Evolutionary conservation across 2,329 filamentous ascomycete genomes (phyloP).

Genomic region (Calonectria multiphialidica): DNA sequence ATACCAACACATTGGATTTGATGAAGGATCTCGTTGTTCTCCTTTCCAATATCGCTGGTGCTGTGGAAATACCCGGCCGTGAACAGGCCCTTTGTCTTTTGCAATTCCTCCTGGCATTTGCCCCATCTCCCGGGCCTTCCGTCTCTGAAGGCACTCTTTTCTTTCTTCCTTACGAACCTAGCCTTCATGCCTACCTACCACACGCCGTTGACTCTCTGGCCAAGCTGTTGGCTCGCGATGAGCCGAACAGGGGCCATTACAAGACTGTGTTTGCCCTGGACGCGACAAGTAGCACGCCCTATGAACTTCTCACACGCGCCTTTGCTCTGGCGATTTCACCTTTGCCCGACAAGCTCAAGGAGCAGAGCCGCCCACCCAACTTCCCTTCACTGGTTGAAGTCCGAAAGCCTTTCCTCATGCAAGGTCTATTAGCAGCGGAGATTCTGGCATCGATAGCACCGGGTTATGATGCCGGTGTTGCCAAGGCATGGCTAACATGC

Average conservation of each 20-base stretch:
- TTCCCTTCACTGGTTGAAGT: slow-evolving; percentile 79
- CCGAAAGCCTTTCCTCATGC: slow-evolving; percentile 90
- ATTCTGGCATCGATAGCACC: slow-evolving; percentile 84
- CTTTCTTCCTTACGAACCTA: slow-evolving; percentile 85
- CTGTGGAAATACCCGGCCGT: slow-evolving; percentile 83
- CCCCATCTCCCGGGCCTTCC: slow-evolving; percentile 80
- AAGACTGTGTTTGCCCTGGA: slow-evolving; percentile 85
- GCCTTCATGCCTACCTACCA: slow-evolving; percentile 87
- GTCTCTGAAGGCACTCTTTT: slow-evolving; percentile 69
- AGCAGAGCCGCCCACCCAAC: slow-evolving; percentile 68
- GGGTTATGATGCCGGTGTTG: slow-evolving; percentile 77
- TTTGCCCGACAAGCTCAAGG: slow-evolving; percentile 74
- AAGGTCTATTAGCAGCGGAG: slow-evolving; percentile 90
- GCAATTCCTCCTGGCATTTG: slow-evolving; percentile 91
- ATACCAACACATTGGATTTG: slow-evolving; percentile 91
- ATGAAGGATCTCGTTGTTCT: slow-evolving; percentile 96
- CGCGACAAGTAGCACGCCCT: slow-evolving; percentile 70
- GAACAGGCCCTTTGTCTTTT: slow-evolving; percentile 90
- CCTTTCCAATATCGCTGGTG: slow-evolving; percentile 87
- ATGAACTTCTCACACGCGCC: slow-evolving; percentile 86
- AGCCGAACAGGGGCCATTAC: slow-evolving; percentile 90
- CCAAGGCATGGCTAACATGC: slow-evolving; percentile 84
- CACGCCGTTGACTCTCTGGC: slow-evolving; percentile 91
- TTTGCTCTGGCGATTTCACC: slow-evolving; percentile 90
- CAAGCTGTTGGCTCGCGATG: slow-evolving; percentile 91